phyloP scores from a whole-genome alignment of 495 filamentous ascomycete genomes.

The Neurospora sp. region DNA sequence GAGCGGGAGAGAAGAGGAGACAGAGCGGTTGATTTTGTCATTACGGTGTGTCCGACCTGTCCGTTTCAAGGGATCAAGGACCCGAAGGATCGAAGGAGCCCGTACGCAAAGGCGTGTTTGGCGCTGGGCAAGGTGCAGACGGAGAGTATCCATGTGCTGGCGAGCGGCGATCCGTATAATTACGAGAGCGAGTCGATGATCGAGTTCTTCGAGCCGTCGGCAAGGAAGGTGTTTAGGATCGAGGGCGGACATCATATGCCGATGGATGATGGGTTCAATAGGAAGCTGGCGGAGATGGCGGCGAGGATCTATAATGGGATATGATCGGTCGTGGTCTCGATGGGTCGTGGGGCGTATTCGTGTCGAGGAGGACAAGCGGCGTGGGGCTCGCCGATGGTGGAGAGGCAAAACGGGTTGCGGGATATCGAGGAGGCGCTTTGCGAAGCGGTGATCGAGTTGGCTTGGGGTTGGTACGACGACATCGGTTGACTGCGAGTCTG shows the following conservation, averaged over 20 bases:
- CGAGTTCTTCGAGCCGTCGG: conserved; percentile 11
- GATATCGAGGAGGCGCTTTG: background rate
- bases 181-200: conserved; percentile 16
- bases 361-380: background rate
- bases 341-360: background rate
- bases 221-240: conserved; percentile 10
- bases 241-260: conserved; percentile 22
- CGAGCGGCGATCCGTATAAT: conserved; percentile 15
- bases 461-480: background rate
- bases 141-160: conserved; percentile 18
- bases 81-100: background rate
- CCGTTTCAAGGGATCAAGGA: conserved; percentile 8
- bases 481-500: too few species aligned
- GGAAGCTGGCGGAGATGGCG: background rate
- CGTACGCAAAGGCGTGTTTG: background rate
- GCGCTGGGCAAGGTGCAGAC: conserved; percentile 5
- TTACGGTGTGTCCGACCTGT: conserved; percentile 15
- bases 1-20: conserved; percentile 6
- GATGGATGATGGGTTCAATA: conserved; percentile 8
- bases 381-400: background rate
- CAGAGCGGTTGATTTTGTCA: conserved; percentile 8
- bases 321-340: background rate
- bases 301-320: background rate
- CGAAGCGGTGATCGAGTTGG: background rate
- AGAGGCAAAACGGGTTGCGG: background rate